phyloP scores from a whole-genome alignment of 805 yeast species.

The Yamadazyma phyllophila region DNA sequence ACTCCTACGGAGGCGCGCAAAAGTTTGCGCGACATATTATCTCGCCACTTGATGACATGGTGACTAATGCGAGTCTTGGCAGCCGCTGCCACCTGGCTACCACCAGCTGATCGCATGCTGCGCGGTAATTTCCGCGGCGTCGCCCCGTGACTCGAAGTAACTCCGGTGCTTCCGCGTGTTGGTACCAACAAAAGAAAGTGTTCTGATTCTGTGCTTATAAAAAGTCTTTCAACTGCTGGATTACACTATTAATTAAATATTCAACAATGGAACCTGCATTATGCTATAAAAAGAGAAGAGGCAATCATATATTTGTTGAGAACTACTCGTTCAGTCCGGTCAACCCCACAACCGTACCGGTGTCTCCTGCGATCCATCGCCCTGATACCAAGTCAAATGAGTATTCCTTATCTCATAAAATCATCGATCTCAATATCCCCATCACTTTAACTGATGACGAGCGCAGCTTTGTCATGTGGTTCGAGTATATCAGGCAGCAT shows the following conservation, averaged over 20 bases:
- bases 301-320: background rate
- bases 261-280: background rate
- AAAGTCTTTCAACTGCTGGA: background rate
- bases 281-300: background rate
- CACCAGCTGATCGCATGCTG: background rate
- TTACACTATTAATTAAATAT: background rate
- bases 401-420: background rate
- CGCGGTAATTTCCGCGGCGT: too few species aligned
- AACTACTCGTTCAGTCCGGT: too few species aligned
- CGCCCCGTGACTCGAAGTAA: too few species aligned
- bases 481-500: slow-evolving; percentile 4
- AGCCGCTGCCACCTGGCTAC: background rate
- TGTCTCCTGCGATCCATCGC: too few species aligned
- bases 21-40: background rate
- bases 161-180: background rate
- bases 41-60: background rate
- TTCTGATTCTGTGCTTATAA: background rate
- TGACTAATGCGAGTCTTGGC: too few species aligned
- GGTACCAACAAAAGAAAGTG: background rate
- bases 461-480: slow-evolving; percentile 13
- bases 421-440: slow-evolving; percentile 13
- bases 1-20: too few species aligned
- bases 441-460: slow-evolving; percentile 8
- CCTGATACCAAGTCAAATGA: too few species aligned
- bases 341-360: too few species aligned